Conservation (phyloP, 2,329 filamentous ascomycete genomes). For the Ustulina deusta region DNA sequence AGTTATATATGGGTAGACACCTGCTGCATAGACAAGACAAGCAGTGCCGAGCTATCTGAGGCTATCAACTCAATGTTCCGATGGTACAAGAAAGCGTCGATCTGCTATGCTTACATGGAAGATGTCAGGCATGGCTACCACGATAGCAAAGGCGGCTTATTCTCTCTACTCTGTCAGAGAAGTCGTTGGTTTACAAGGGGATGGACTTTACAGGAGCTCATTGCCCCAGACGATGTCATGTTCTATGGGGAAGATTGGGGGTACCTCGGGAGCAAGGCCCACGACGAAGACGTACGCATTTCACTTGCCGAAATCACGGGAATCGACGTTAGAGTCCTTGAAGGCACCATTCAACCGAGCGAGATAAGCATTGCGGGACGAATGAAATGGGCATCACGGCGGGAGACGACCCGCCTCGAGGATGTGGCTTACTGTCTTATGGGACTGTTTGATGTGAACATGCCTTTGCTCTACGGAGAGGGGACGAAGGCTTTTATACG, state of each 20-base stretch:
- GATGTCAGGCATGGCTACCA: slow-evolving; percentile 24
- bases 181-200: slow-evolving; percentile 35
- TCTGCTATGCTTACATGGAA: slow-evolving; percentile 36
- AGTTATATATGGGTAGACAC: slow-evolving; percentile 35
- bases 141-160: slow-evolving; percentile 3
- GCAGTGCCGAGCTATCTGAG: slow-evolving; percentile 36
- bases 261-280: slow-evolving; percentile 32
- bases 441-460: slow-evolving; percentile 38
- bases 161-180: slow-evolving; percentile 16
- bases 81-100: slow-evolving; percentile 30
- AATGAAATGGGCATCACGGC: slow-evolving; percentile 37
- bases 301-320: slow-evolving; percentile 34
- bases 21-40: slow-evolving; percentile 37
- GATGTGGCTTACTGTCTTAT: slow-evolving; percentile 36
- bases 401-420: slow-evolving; percentile 32
- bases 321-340: slow-evolving; percentile 30
- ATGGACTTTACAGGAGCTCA: slow-evolving; percentile 35
- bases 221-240: slow-evolving; percentile 35
- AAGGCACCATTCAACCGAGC: slow-evolving; percentile 23
- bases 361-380: slow-evolving; percentile 33
- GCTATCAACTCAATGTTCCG: slow-evolving; percentile 34
- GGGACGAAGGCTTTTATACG: slow-evolving; percentile 35
- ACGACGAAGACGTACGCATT: slow-evolving; percentile 23
- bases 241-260: slow-evolving; percentile 31
- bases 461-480: slow-evolving; percentile 37